Conservation (phyloP, 208 protist species). For the Blechomonas ayalai region DNA sequence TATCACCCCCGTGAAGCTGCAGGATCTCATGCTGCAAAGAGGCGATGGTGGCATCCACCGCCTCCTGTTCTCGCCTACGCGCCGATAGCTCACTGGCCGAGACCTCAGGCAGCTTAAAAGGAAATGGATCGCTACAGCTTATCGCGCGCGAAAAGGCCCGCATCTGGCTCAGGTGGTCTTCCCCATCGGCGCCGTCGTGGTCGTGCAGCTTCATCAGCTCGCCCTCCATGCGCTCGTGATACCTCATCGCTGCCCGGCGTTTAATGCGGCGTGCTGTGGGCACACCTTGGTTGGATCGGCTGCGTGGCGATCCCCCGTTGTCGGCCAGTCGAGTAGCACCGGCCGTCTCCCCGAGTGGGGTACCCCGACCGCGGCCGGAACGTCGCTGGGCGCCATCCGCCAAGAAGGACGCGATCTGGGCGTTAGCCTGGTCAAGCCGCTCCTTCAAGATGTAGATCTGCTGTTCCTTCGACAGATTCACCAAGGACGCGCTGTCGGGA, state of each 20-base stretch:
- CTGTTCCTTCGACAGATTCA: slow-evolving; percentile 74
- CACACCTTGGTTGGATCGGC: no score
- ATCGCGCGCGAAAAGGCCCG: background rate
- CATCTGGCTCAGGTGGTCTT: background rate
- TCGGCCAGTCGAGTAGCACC: no score
- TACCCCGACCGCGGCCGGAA: background rate
- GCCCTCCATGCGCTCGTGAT: slow-evolving; percentile 17
- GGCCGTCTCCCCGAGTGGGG: no score
- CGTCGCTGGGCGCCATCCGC: slow-evolving; percentile 2
- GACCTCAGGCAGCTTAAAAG: no score
- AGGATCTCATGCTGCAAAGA: slow-evolving; percentile 19
- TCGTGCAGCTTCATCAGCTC: slow-evolving; percentile 20
- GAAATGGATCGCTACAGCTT: no score
- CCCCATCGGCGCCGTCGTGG: slow-evolving; percentile 11
- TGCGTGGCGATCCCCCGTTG: no score
- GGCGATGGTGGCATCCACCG: slow-evolving; percentile 22
- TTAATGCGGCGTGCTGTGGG: background rate
- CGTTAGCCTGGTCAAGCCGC: slow-evolving; percentile 57
- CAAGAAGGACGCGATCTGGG: slow-evolving; percentile 28
- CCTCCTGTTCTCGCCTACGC: slow-evolving; percentile 25
- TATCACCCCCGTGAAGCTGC: slow-evolving; percentile 7
- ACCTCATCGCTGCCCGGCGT: slow-evolving; percentile 2
- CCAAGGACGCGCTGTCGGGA: slow-evolving; percentile 26
- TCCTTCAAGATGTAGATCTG: slow-evolving; percentile 79
- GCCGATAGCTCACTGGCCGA: no score